These are phyloP conservation scores for Rosa chinensis DNA, from an alignment of 306 rosid species.

Conservation along the genomic window DNA sequence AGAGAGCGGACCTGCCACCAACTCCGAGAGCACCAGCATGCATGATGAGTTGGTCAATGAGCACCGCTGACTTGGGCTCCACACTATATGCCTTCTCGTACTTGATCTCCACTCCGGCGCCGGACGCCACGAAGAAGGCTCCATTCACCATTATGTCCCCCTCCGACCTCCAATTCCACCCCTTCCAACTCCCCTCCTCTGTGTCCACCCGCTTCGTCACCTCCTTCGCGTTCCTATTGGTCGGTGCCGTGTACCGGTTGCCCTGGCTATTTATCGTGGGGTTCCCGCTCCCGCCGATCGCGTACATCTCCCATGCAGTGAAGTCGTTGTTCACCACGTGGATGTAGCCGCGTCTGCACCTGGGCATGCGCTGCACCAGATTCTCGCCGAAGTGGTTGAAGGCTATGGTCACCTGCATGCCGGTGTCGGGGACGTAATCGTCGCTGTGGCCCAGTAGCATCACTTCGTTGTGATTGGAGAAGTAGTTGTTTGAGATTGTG, in stretches of 20 bases:
- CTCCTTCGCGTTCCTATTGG: slow-evolving; percentile 58
- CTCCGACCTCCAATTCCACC: slow-evolving; percentile 85
- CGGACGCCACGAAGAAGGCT: slow-evolving; percentile 71
- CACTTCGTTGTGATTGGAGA: slow-evolving; percentile 83
- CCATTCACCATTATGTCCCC: slow-evolving; percentile 84
- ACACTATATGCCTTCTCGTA: slow-evolving; percentile 71
- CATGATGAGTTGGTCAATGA: slow-evolving; percentile 59
- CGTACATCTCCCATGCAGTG: slow-evolving; percentile 90
- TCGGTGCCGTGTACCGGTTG: slow-evolving; percentile 66
- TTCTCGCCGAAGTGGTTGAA: slow-evolving; percentile 83
- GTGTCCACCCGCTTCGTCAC: slow-evolving; percentile 77
- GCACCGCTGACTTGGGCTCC: slow-evolving; percentile 64
- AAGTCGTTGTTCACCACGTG: slow-evolving; percentile 87
- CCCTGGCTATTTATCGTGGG: slow-evolving; percentile 92
- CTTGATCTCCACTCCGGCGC: slow-evolving; percentile 40
- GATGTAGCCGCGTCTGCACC: slow-evolving; percentile 79
- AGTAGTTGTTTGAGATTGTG: slow-evolving; percentile 77
- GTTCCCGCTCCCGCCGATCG: slow-evolving; percentile 77
- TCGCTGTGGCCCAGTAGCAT: slow-evolving; percentile 91
- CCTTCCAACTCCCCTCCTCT: slow-evolving; percentile 51
- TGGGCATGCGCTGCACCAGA: slow-evolving; percentile 87
- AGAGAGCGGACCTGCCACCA: slow-evolving; percentile 55
- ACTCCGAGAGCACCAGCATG: slow-evolving; percentile 79
- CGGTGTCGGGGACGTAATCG: slow-evolving; percentile 56
- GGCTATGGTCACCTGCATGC: slow-evolving; percentile 89